Conservation (phyloP, 2,329 filamentous ascomycete genomes). For the Trichoderma guizhouense region DNA sequence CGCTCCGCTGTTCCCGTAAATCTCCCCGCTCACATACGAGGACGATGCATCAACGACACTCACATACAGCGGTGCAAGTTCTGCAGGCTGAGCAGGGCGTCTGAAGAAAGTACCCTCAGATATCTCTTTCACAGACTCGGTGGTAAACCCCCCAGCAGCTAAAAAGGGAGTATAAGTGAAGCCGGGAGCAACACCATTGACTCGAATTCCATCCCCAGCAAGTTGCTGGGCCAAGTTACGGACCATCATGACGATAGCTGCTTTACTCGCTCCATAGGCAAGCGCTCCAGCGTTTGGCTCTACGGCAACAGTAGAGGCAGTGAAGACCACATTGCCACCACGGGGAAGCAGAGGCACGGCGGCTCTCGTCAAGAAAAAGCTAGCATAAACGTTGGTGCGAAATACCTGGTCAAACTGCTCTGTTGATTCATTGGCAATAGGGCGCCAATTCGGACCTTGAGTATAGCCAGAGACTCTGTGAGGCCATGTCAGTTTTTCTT, state of each 20-base stretch:
- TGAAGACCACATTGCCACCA: not conserved
- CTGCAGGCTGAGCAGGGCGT: not conserved
- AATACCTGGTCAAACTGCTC: not conserved
- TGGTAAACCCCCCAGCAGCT: not conserved
- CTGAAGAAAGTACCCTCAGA: not conserved
- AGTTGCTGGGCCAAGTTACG: not conserved
- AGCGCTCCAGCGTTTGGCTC: not conserved
- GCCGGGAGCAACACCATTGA: not conserved
- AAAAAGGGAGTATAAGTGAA: not conserved
- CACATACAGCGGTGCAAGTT: not conserved
- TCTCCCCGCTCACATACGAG: not conserved
- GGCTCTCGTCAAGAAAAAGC: not conserved
- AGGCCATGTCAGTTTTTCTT: not conserved
- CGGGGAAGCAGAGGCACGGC: not conserved
- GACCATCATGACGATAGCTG: not conserved
- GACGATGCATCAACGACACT: not conserved
- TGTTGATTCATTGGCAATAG: not conserved
- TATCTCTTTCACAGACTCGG: not conserved
- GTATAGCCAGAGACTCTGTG: not conserved
- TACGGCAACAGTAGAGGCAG: not conserved
- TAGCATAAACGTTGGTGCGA: not conserved
- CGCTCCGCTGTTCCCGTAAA: not conserved
- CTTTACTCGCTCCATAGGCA: not conserved
- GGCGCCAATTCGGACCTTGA: not conserved
- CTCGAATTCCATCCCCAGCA: not conserved